A percentile compares a stretch with the other conserved stretches of the same genome.
Conservation (phyloP, 345 rosid species). For the Eucalyptus tenuipes region DNA sequence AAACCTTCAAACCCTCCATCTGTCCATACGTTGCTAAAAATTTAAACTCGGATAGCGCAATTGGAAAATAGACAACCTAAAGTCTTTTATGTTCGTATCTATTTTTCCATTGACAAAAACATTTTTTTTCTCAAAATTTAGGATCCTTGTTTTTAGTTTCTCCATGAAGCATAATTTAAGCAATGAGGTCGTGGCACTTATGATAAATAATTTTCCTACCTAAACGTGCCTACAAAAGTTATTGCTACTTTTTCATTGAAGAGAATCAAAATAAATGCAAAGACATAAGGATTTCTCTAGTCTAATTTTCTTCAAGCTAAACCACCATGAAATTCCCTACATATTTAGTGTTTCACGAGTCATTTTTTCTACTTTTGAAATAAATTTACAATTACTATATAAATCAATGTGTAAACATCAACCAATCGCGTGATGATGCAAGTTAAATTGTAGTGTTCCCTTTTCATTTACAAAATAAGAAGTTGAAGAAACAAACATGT, state of each 20-base stretch:
- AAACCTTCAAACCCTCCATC: too few species aligned
- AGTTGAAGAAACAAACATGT: not conserved
- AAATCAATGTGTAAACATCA: not conserved
- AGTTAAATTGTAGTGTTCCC: not conserved
- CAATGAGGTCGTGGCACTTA: not conserved
- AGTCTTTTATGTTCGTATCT: too few species aligned
- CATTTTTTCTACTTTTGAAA: not conserved
- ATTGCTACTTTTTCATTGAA: not conserved
- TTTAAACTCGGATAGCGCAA: too few species aligned
- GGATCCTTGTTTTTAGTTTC: not conserved
- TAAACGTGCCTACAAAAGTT: not conserved
- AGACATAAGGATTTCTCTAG: not conserved
- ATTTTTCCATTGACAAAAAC: not conserved
- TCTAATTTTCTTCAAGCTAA: not conserved
- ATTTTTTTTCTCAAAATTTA: not conserved
- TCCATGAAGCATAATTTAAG: not conserved
- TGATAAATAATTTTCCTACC: not conserved
- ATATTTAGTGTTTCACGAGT: not conserved
- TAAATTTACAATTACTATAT: not conserved
- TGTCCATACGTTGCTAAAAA: too few species aligned
- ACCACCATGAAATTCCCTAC: not conserved
- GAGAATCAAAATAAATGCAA: not conserved
- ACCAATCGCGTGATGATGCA: rapidly evolving
- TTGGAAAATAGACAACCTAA: not conserved
- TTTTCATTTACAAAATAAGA: not conserved